Evolutionary conservation across 257 asterid species (phyloP).

Genomic region (Scutellaria baicalensis): DNA sequence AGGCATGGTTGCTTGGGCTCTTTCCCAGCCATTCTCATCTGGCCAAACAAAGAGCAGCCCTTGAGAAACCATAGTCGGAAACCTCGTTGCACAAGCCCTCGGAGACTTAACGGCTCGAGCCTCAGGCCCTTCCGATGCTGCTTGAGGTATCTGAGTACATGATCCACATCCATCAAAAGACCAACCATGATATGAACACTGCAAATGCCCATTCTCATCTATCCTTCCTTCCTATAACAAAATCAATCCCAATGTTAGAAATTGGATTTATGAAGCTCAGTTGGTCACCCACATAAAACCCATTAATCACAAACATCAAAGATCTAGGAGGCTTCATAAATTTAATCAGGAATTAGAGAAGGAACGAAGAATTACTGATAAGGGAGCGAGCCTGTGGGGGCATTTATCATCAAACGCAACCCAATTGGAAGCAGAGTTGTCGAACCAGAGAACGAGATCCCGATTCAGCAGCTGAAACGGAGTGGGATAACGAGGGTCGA

Average conservation of each 20-base stretch:
- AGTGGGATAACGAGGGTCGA: slow-evolving; percentile 71
- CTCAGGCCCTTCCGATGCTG: slow-evolving; percentile 87
- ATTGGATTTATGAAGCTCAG: not conserved
- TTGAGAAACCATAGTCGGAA: slow-evolving; percentile 92
- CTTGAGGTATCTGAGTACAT: slow-evolving; percentile 88
- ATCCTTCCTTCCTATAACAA: slow-evolving; percentile 82
- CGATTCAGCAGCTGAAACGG: slow-evolving; percentile 93
- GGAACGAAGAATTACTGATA: slow-evolving; percentile 47
- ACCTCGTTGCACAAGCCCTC: slow-evolving; percentile 80
- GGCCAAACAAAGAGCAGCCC: slow-evolving; percentile 99
- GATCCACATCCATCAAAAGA: slow-evolving; percentile 94
- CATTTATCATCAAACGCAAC: slow-evolving; percentile 94
- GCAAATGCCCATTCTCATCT: slow-evolving; percentile 96
- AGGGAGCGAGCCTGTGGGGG: slow-evolving; percentile 97
- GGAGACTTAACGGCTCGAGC: slow-evolving; percentile 78
- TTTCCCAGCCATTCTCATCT: slow-evolving; percentile 89
- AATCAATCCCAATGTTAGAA: not conserved
- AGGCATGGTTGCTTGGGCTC: slow-evolving; percentile 72
- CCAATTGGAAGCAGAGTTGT: slow-evolving; percentile 65
- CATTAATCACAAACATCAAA: not conserved
- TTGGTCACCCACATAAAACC: not conserved
- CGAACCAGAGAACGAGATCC: slow-evolving; percentile 94
- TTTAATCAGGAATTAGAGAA: not conserved
- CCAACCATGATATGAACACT: slow-evolving; percentile 99
- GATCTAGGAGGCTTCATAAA: not conserved